These are phyloP conservation scores for Phylloporus arenicola DNA, from an alignment of 768 basidiomycete species.

Conservation along the genomic window DNA sequence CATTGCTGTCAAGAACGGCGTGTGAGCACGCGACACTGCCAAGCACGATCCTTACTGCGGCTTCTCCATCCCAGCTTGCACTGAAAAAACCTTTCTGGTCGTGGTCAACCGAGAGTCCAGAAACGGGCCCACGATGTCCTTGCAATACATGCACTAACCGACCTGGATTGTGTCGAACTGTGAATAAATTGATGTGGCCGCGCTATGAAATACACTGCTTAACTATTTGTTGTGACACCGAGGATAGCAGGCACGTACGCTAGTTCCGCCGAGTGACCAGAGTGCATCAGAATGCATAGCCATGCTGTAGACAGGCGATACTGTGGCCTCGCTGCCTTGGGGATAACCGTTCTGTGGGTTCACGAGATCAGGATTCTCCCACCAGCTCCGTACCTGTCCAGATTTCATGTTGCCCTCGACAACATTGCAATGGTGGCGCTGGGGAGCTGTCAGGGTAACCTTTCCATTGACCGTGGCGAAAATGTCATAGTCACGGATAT, in stretches of 20 bases:
- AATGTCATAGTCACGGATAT: constrained; percentile 88
- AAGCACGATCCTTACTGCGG: constrained; percentile 51
- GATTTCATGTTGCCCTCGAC: constrained; percentile 91
- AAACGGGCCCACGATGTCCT: constrained; percentile 78
- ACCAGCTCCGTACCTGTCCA: constrained; percentile 84
- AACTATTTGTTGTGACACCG: constrained; percentile 14
- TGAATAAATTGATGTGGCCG: constrained; percentile 91
- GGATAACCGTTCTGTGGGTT: constrained; percentile 21
- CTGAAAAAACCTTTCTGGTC: constrained; percentile 85
- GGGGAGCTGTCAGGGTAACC: constrained; percentile 80
- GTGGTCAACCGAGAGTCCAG: constrained; percentile 73
- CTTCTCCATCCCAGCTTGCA: constrained; percentile 92
- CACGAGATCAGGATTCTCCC: constrained; percentile 58
- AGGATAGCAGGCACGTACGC: constrained; percentile 46
- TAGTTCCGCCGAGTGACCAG: constrained; percentile 85
- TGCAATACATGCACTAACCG: constrained; percentile 56
- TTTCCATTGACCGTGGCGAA: constrained; percentile 86
- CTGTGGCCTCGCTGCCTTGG: constrained; percentile 45
- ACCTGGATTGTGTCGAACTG: constrained; percentile 89
- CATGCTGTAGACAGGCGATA: constrained; percentile 84
- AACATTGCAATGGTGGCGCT: constrained; percentile 82
- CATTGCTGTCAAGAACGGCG: constrained; percentile 64
- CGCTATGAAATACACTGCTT: constrained; percentile 41
- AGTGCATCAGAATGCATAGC: constrained; percentile 89
- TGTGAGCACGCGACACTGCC: constrained; percentile 4